phyloP scores from a whole-genome alignment of 2,329 filamentous ascomycete species.

The Cytospora leucostoma region DNA sequence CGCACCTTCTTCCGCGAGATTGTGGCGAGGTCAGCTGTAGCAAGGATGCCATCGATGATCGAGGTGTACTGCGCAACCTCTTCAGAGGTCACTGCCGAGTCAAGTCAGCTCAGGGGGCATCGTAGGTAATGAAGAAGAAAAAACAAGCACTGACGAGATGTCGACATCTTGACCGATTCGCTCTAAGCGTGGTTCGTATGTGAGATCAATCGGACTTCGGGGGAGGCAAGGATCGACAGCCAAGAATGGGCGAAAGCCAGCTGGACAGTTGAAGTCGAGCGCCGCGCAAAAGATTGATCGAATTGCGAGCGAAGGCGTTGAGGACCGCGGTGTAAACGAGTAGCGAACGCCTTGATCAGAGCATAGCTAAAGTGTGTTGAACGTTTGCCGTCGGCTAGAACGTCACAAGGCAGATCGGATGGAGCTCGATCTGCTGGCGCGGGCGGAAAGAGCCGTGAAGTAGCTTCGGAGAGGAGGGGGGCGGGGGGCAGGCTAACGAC shows the following conservation, averaged over 20 bases:
- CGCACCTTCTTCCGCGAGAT: conserved; percentile 65
- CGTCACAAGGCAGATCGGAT: conserved; percentile 22
- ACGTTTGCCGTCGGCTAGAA: conserved; percentile 16
- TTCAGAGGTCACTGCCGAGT: conserved; percentile 48
- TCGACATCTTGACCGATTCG: conserved; percentile 21
- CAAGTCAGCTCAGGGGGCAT: conserved; percentile 1
- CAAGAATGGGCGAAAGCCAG: not conserved
- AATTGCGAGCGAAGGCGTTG: not conserved
- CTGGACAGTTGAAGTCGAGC: not conserved
- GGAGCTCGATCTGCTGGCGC: conserved; percentile 14
- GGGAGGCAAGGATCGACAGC: not conserved
- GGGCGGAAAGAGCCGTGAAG: conserved; percentile 18
- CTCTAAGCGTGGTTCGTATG: conserved; percentile 3
- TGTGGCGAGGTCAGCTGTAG: conserved; percentile 60
- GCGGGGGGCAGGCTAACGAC: conserved; percentile 1
- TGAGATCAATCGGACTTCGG: not conserved
- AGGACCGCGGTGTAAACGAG: conserved; percentile 1
- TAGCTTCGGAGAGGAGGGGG: not conserved
- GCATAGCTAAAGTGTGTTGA: conserved; percentile 24
- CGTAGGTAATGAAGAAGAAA: not conserved
- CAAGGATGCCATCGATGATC: conserved; percentile 62
- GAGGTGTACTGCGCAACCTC: conserved; percentile 56
- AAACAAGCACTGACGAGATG: conserved; percentile 8
- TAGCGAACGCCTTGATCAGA: conserved; percentile 23
- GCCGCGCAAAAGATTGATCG: conserved; percentile 4